Evolutionary conservation across 2,329 filamentous ascomycete species (phyloP).

Genomic region (Phialocephala subalpina): DNA sequence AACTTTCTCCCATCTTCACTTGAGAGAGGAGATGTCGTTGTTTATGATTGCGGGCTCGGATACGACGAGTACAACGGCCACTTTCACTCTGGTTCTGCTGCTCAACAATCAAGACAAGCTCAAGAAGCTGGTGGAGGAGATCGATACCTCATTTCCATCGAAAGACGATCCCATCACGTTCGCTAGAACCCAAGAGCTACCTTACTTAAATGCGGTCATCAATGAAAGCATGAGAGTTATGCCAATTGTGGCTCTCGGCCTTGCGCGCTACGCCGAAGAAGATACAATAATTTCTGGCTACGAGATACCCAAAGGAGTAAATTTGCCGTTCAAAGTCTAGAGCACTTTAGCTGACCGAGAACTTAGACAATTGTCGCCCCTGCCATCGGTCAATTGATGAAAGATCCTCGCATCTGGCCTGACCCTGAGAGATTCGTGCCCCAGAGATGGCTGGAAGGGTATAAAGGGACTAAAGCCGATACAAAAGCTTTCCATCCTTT

Average conservation of each 20-base stretch:
- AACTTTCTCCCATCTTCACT: slow-evolving; percentile 28
- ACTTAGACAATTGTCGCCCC: slow-evolving; percentile 24
- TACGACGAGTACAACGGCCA: slow-evolving; percentile 26
- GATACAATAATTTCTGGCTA: slow-evolving; percentile 26
- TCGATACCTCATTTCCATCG: slow-evolving; percentile 45
- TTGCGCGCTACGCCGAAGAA: slow-evolving; percentile 25
- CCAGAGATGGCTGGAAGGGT: slow-evolving; percentile 33
- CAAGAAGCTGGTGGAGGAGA: slow-evolving; percentile 51
- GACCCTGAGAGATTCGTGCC: slow-evolving; percentile 32
- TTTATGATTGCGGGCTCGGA: slow-evolving; percentile 36
- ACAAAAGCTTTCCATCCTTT: slow-evolving; percentile 39
- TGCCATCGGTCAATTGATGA: slow-evolving; percentile 16
- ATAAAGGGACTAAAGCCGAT: slow-evolving; percentile 27
- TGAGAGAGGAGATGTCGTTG: slow-evolving; percentile 32
- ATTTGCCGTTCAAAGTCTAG: background rate
- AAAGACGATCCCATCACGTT: slow-evolving; percentile 29
- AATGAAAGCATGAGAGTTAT: slow-evolving; percentile 35
- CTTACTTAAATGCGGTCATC: slow-evolving; percentile 34
- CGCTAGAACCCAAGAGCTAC: slow-evolving; percentile 30
- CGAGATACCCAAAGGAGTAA: slow-evolving; percentile 32
- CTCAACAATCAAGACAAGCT: slow-evolving; percentile 54
- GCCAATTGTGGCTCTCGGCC: slow-evolving; percentile 26
- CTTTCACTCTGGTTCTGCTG: slow-evolving; percentile 47
- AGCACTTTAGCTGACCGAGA: background rate
- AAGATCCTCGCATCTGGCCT: slow-evolving; percentile 30